phyloP scores from a whole-genome alignment of 768 basidiomycete genomes.

The Rhodotorula graminis region DNA sequence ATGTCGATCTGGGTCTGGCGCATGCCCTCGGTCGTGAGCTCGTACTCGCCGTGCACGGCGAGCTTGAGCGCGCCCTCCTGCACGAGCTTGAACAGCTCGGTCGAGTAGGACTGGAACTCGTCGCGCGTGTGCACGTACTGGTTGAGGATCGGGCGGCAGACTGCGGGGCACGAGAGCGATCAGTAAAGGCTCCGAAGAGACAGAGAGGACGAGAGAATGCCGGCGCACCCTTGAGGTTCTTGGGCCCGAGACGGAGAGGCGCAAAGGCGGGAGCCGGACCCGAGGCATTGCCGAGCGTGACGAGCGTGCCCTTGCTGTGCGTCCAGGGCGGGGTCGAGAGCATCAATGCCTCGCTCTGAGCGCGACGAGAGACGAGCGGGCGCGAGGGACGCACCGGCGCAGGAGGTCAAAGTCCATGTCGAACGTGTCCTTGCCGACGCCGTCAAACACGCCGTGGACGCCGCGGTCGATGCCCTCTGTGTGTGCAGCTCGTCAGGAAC shows the following conservation, averaged over 20 bases:
- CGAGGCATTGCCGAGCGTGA: conserved; percentile 87
- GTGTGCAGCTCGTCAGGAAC: conserved; percentile 16
- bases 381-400: conserved; percentile 8
- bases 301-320: conserved; percentile 80
- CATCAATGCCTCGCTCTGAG: conserved; percentile 41
- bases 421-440: conserved; percentile 93
- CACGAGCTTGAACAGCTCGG: conserved; percentile 61
- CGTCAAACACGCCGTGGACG: conserved; percentile 80
- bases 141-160: conserved; percentile 54
- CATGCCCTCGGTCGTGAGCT: conserved; percentile 74
- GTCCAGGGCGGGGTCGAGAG: conserved; percentile 59
- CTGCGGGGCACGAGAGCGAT: not conserved
- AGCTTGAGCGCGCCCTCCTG: conserved; percentile 61
- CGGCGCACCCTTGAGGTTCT: conserved; percentile 65
- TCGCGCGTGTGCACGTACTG: conserved; percentile 69
- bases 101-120: conserved; percentile 65
- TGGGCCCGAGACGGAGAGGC: conserved; percentile 66
- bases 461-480: conserved; percentile 45
- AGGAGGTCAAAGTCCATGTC: conserved; percentile 46
- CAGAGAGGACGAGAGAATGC: not conserved
- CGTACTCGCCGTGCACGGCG: conserved; percentile 65
- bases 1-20: conserved; percentile 68
- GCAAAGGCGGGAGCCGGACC: conserved; percentile 72
- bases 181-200: not conserved
- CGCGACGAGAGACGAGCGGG: not conserved